Evolutionary conservation across 257 asterid species (phyloP).

Genomic region (Penstemon barbatus): DNA sequence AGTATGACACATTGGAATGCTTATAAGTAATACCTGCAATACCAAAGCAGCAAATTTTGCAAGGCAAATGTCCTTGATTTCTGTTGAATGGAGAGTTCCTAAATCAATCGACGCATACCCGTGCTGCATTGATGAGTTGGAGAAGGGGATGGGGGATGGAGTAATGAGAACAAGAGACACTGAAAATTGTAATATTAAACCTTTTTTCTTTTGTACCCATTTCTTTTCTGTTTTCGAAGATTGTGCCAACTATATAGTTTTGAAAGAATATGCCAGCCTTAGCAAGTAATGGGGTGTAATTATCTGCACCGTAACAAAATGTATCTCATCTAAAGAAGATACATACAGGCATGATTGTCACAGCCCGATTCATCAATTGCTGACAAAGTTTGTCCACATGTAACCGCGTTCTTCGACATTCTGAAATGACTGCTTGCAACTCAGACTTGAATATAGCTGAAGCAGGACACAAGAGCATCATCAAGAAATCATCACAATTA

Average conservation of each 20-base stretch:
- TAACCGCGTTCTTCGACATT: constrained; percentile 69
- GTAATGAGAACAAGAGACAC: constrained; percentile 13
- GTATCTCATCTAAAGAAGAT: constrained; percentile 25
- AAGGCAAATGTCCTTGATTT: constrained; percentile 53
- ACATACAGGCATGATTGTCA: constrained; percentile 70
- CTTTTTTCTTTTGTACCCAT: not conserved
- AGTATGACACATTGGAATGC: constrained; percentile 12
- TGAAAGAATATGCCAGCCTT: constrained; percentile 7
- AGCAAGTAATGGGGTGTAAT: constrained; percentile 14
- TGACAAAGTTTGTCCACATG: constrained; percentile 59
- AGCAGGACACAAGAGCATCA: constrained; percentile 21
- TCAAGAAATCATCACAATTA: constrained; percentile 17
- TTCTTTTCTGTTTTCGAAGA: constrained; percentile 14
- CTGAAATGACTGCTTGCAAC: constrained; percentile 66
- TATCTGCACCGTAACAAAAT: not conserved
- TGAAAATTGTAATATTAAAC: not conserved
- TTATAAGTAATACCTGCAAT: constrained; percentile 65
- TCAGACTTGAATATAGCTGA: constrained; percentile 70
- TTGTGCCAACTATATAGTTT: constrained; percentile 12
- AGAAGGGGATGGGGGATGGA: constrained; percentile 19
- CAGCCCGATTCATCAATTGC: constrained; percentile 52
- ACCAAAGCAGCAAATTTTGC: constrained; percentile 61
- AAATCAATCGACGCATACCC: constrained; percentile 77
- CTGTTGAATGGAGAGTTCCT: constrained; percentile 42
- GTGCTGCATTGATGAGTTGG: constrained; percentile 50